A percentile compares a stretch with the other conserved stretches of the same genome.
Evolutionary conservation across 148 eudicot genomes (phyloP).

Genomic region (Chenopodium album): DNA sequence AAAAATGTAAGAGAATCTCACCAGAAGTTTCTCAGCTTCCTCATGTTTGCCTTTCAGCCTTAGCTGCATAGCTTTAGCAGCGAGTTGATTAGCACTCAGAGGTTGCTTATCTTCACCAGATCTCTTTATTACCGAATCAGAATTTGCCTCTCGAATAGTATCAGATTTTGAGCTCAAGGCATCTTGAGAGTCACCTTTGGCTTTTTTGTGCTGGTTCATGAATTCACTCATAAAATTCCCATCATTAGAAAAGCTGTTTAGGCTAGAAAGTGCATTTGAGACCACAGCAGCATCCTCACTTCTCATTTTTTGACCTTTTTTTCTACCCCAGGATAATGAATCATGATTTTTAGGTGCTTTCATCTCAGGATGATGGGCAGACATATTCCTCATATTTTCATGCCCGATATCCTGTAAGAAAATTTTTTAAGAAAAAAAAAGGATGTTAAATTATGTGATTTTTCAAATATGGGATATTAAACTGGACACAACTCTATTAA

Average conservation of each 20-base stretch:
- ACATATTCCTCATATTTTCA: slow-evolving; percentile 39
- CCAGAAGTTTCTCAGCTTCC: slow-evolving; percentile 85
- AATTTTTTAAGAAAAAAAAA: background rate
- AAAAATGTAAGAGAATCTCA: slow-evolving; percentile 27
- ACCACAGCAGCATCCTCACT: slow-evolving; percentile 54
- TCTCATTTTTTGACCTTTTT: slow-evolving; percentile 45
- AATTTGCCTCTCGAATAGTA: slow-evolving; percentile 29
- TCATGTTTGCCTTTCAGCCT: slow-evolving; percentile 90
- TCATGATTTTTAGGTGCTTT: slow-evolving; percentile 71
- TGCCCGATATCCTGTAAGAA: slow-evolving; percentile 30
- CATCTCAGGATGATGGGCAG: slow-evolving; percentile 57
- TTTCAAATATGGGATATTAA: background rate
- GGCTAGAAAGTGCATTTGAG: slow-evolving; percentile 67
- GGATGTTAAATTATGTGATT: background rate
- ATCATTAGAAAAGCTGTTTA: slow-evolving; percentile 74
- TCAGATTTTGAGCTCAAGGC: slow-evolving; percentile 30
- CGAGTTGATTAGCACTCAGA: slow-evolving; percentile 87
- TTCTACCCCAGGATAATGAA: slow-evolving; percentile 85
- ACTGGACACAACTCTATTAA: background rate
- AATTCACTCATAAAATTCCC: slow-evolving; percentile 70
- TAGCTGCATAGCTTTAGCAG: slow-evolving; percentile 90
- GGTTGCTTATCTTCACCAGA: slow-evolving; percentile 41
- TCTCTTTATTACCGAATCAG: slow-evolving; percentile 25
- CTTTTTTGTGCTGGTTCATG: slow-evolving; percentile 35
- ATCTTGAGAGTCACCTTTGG: slow-evolving; percentile 25